Evolutionary conservation across 306 rosid genomes (phyloP).

Genomic region (Cucumis sativus): Cucumber_9930_V3 NC_026661.2:3128501-3129000

Average conservation of each 20-base stretch:
- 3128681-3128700: background rate
- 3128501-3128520: no score
- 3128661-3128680: background rate
- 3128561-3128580: no score
- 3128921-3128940: background rate
- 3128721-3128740: background rate
- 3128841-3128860: background rate
- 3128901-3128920: background rate
- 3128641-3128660: background rate
- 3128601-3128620: no score
- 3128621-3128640: no score
- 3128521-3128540: no score
- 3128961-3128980: constrained; percentile 8
- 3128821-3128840: background rate
- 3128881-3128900: background rate
- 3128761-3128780: background rate
- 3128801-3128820: background rate
- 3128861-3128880: background rate
- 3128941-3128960: background rate
- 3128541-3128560: no score
- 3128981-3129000: background rate
- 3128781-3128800: background rate
- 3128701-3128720: background rate
- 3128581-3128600: no score
- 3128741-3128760: background rate